phyloP scores from a whole-genome alignment of 257 asterid genomes.

The Nicotiana sylvestris region DNA sequence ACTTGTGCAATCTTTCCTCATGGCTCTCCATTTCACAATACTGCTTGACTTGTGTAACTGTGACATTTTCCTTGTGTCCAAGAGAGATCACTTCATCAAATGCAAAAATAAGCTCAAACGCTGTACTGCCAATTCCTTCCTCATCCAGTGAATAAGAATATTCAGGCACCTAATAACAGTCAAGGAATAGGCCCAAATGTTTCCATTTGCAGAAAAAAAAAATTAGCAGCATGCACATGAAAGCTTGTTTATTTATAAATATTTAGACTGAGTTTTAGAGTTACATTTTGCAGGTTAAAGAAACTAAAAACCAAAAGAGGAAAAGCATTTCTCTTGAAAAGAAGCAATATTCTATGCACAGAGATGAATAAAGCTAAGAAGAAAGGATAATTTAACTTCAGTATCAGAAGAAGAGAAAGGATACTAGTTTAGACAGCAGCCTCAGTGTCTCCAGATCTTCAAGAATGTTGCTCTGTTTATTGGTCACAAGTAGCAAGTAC shows the following conservation, averaged over 20 bases:
- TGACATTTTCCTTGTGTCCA: constrained; percentile 91
- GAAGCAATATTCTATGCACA: not conserved
- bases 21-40: constrained; percentile 98
- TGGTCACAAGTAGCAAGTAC: constrained; percentile 87
- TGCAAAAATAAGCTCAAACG: constrained; percentile 87
- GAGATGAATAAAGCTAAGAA: constrained; percentile 6
- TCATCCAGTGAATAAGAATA: constrained; percentile 85
- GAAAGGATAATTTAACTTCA: constrained; percentile 11
- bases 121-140: constrained; percentile 77
- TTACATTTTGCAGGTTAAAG: not conserved
- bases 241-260: not conserved
- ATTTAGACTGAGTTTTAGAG: not conserved
- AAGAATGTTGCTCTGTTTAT: constrained; percentile 92
- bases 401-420: constrained; percentile 33
- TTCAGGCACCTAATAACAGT: constrained; percentile 77
- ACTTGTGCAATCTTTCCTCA: constrained; percentile 84
- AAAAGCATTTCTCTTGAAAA: not conserved
- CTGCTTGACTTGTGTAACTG: constrained; percentile 94
- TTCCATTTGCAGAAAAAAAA: not conserved
- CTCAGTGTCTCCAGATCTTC: constrained; percentile 89
- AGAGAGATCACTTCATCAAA: constrained; percentile 90
- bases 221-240: not conserved
- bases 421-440: constrained; percentile 88
- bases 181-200: constrained; percentile 30
- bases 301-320: not conserved